Conservation (phyloP, 768 basidiomycete genomes). For the Agrocybe pediades region DNA sequence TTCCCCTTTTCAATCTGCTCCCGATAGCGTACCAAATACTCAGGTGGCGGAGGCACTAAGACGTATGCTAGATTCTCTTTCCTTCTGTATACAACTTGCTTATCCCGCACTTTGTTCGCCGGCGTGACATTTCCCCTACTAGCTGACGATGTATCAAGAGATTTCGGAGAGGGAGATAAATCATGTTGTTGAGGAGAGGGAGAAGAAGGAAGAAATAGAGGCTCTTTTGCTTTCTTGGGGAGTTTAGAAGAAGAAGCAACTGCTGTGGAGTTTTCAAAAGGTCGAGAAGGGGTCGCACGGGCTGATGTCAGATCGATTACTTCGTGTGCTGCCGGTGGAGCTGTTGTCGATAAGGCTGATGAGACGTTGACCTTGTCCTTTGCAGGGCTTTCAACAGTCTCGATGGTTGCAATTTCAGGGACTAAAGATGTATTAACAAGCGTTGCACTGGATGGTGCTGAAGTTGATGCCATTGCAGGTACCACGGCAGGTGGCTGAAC, state of each 20-base stretch:
- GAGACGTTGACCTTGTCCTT: neutral
- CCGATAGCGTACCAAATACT: constrained; percentile 24
- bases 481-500: too few species aligned
- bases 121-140: neutral
- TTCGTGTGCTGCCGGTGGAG: neutral
- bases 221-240: constrained; percentile 24
- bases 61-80: constrained; percentile 23
- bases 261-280: neutral
- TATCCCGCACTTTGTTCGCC: neutral
- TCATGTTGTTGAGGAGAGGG: constrained; percentile 15
- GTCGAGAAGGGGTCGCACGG: neutral
- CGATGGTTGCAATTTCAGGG: neutral
- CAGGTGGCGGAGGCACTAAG: constrained; percentile 32
- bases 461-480: neutral
- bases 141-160: neutral
- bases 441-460: neutral
- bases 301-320: constrained; percentile 1
- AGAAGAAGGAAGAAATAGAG: constrained; percentile 53
- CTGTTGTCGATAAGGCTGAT: neutral
- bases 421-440: neutral
- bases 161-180: neutral
- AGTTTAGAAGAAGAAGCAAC: constrained; percentile 2
- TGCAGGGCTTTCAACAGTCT: neutral
- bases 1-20: constrained; percentile 9
- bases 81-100: neutral